Percentiles rank a stretch among this genome's conserved stretches.
Evolutionary conservation across 371 early-diverging fungal genomes (phyloP).

Genomic region (Scutellospora calospora): DNA sequence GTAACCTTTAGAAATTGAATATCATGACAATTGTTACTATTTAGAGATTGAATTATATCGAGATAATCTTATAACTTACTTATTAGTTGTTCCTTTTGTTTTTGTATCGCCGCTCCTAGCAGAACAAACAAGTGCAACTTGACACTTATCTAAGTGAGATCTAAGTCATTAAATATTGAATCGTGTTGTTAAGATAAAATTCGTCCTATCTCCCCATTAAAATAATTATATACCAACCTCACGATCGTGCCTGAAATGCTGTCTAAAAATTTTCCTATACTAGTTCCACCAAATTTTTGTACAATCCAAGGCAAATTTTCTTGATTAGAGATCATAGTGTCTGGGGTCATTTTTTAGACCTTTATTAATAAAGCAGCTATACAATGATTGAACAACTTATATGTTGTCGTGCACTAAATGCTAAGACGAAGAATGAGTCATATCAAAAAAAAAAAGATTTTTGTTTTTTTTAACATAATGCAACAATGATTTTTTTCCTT

Average conservation of each 20-base stretch:
- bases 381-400: neutral
- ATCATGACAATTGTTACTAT: neutral
- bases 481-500: no score
- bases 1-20: slow-evolving; percentile 52
- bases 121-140: slow-evolving; percentile 84
- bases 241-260: slow-evolving; percentile 67
- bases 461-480: no score
- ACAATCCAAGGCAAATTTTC: slow-evolving; percentile 68
- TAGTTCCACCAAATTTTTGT: slow-evolving; percentile 91
- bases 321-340: slow-evolving; percentile 11
- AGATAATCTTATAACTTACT: slow-evolving; percentile 47
- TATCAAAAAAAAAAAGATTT: no score
- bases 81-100: slow-evolving; percentile 78
- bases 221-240: slow-evolving; percentile 52
- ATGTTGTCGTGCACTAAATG: no score
- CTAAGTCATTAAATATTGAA: slow-evolving; percentile 40
- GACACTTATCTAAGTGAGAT: slow-evolving; percentile 66
- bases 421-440: no score
- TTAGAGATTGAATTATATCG: neutral
- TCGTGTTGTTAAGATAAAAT: neutral
- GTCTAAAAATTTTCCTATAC: slow-evolving; percentile 82
- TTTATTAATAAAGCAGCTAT: no score
- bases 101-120: slow-evolving; percentile 83
- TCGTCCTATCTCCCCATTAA: neutral
- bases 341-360: neutral